phyloP scores from a whole-genome alignment of 2,329 filamentous ascomycete genomes.

The Ophiosphaerella narmari region DNA sequence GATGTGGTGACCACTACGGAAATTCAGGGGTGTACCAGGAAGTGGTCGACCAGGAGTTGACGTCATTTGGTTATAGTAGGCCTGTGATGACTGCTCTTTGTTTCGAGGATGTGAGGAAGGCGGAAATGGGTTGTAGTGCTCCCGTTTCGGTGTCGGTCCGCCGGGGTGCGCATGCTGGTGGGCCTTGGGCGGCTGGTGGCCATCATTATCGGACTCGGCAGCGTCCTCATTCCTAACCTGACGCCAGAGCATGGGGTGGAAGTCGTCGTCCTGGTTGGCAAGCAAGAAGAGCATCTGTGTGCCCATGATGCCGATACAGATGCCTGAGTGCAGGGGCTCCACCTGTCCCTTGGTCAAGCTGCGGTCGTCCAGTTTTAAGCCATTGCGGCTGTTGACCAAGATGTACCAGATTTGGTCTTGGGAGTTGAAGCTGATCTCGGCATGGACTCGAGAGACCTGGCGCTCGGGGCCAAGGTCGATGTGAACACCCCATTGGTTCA shows the following conservation, averaged over 20 bases:
- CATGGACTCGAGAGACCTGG: constrained; percentile 56
- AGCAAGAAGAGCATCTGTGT: constrained; percentile 99
- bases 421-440: constrained; percentile 54
- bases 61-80: constrained; percentile 39
- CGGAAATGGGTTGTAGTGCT: constrained; percentile 45
- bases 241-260: constrained; percentile 70
- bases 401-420: constrained; percentile 73
- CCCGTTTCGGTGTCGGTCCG: constrained; percentile 43
- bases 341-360: constrained; percentile 69
- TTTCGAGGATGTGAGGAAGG: constrained; percentile 41
- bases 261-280: constrained; percentile 73
- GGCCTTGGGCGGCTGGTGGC: constrained; percentile 36
- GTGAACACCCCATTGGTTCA: constrained; percentile 62
- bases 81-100: constrained; percentile 39
- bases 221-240: constrained; percentile 55
- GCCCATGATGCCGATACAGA: constrained; percentile 88
- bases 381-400: constrained; percentile 87
- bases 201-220: constrained; percentile 47
- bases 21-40: constrained; percentile 42
- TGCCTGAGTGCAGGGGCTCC: constrained; percentile 76
- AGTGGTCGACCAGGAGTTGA: constrained; percentile 41
- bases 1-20: constrained; percentile 42
- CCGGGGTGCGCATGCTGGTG: constrained; percentile 40
- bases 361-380: constrained; percentile 79
- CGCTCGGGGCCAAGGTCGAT: constrained; percentile 74